Evolutionary conservation across 768 basidiomycete genomes (phyloP).

Genomic region (Gymnopilus junonius): DNA sequence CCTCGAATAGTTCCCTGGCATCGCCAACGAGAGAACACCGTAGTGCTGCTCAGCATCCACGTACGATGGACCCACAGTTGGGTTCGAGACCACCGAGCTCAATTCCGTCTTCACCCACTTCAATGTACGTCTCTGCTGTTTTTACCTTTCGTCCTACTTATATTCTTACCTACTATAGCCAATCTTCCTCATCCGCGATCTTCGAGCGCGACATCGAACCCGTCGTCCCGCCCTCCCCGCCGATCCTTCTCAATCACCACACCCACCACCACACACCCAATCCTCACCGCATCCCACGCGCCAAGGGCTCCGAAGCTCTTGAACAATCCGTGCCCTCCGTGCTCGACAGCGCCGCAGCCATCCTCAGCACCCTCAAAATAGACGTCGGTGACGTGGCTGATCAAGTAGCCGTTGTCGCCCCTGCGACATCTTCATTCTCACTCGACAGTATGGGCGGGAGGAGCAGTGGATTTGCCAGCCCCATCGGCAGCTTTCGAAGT

Average conservation of each 20-base stretch:
- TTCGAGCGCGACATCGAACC: constrained; percentile 93
- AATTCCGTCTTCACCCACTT: constrained; percentile 80
- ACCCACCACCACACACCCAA: constrained; percentile 44
- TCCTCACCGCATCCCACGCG: constrained; percentile 76
- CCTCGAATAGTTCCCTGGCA: constrained; percentile 48
- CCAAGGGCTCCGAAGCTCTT: constrained; percentile 72
- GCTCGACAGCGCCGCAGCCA: constrained; percentile 79
- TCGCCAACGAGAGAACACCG: constrained; percentile 36
- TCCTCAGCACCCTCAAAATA: constrained; percentile 50
- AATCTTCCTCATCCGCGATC: constrained; percentile 87
- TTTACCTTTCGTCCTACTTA: not conserved
- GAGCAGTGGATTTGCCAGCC: constrained; percentile 65
- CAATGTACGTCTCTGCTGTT: constrained; percentile 55
- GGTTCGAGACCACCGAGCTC: constrained; percentile 74
- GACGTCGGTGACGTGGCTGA: constrained; percentile 52
- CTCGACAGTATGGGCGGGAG: constrained; percentile 21
- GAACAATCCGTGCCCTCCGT: constrained; percentile 87
- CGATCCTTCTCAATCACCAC: constrained; percentile 32
- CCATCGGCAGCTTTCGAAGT: constrained; percentile 70
- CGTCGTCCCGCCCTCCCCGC: constrained; percentile 43
- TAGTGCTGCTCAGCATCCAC: constrained; percentile 48
- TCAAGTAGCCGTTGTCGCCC: constrained; percentile 66
- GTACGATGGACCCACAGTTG: constrained; percentile 42
- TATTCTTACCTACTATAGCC: constrained; percentile 31
- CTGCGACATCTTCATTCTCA: constrained; percentile 33